Base-by-base conservation (phyloP, 805 yeast species). In the fission yeast (Schizosaccharomyces pombe) region DNA sequence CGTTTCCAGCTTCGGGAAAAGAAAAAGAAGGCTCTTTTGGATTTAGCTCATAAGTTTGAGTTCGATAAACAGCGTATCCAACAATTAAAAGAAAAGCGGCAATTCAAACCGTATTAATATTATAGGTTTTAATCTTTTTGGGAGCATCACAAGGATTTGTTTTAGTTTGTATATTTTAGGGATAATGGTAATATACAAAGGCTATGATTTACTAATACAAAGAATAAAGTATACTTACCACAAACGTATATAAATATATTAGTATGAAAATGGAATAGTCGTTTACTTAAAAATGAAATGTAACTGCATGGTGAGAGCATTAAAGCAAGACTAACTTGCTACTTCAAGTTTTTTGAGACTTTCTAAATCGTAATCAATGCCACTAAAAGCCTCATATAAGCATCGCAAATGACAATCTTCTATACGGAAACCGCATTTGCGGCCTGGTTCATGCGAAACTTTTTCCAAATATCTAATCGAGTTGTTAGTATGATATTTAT, bases 1-100 rank as follows among this genome's bases (percentile, higher is more conserved):
- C 75, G 95, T 62, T 91, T 87, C 77, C 99, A 91, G 70, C 76
- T 91, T 60, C 79, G 99, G 67, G 95, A 91, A 65, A 76, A 78
- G 63, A 89, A 87, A 75, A 91, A 91, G 72, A 77, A 75, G 58
- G 95, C 89, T 67, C 85, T 91, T 84, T 84, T 85, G 64, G 86
- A 84, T 55, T 71, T 91, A 63, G 72, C 91, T 63, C 71, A 67
- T 56, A 85, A 86, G 64, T 91, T 87, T 70, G 85, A 84, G 65
- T 79, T 78, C 57, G 99, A 91, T 67, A 96, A 91, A 69, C 89
- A 80, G 61, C 79, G 79, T 65, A 83, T 91, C 54, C 76, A 75
- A 60, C 67, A 74, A 57, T 78, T 91, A 80, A 84, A 75, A 65
- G 86, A 82, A 59, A 81, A 77, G 72, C 80, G 80, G 65, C 77